These are phyloP conservation scores for Lotus japonicus DNA, from an alignment of 306 rosid species.

Conservation along the genomic window DNA sequence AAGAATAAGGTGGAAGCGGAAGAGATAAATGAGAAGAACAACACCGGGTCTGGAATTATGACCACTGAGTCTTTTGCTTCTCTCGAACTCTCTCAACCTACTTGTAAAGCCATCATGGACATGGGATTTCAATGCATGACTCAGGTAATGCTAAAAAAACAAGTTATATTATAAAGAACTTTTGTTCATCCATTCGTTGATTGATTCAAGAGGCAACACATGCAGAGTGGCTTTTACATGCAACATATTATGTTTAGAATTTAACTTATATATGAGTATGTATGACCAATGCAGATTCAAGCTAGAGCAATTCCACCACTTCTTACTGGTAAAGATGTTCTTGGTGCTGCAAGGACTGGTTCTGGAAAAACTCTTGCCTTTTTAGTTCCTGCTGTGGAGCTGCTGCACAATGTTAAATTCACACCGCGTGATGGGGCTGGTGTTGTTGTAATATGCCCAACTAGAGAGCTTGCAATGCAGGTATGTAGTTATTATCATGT, in stretches of 20 bases:
- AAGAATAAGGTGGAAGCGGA: constrained; percentile 1
- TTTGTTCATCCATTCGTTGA: too few species aligned
- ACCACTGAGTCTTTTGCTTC: constrained; percentile 47
- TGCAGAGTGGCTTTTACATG: too few species aligned
- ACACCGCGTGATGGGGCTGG: constrained; percentile 76
- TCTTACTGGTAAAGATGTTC: constrained; percentile 68
- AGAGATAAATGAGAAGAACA: constrained; percentile 18
- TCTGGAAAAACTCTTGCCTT: constrained; percentile 98
- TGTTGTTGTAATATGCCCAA: constrained; percentile 82
- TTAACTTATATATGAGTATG: too few species aligned
- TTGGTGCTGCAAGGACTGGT: constrained; percentile 98
- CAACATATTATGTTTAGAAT: too few species aligned
- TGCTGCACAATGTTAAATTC: constrained; percentile 44
- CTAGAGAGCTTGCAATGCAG: constrained; percentile 97
- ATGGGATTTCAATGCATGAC: constrained; percentile 63
- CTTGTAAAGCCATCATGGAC: constrained; percentile 49
- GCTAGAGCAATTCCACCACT: constrained; percentile 65
- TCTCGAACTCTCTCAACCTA: constrained; percentile 51
- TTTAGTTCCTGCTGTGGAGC: constrained; percentile 82
- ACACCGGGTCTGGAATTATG: constrained; percentile 51
- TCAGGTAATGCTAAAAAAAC: too few species aligned
- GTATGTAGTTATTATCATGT: constrained; percentile 17
- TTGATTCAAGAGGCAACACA: too few species aligned
- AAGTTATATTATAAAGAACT: too few species aligned
- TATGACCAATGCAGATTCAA: constrained; percentile 58